Evolutionary conservation across 2,329 filamentous ascomycete genomes (phyloP), one percentile per base, ranked within the genome.

Genomic region (Xylaria sp.): DNA sequence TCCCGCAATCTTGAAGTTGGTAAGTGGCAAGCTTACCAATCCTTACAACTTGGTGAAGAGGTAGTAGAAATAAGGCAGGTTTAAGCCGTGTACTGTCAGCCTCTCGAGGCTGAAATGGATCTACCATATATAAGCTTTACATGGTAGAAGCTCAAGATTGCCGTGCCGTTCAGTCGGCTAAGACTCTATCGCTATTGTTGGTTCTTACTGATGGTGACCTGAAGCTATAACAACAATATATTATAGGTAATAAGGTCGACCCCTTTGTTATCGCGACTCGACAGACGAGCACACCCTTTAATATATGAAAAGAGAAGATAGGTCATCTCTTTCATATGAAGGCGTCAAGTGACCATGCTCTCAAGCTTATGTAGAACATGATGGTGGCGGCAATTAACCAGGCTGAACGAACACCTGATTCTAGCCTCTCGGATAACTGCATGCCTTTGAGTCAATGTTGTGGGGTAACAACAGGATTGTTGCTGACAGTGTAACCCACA

Each of bases 271-370:
- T 50, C 47, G 47, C 57, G 42, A 39, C 33, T 60, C 22, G 29
- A 50, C 33, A 27, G 27, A 42, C 31, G n/a, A 36, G 42, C 58
- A 33, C 49, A 29, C 39, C 38, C 38, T 63, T 57, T 63, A 56
- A 57, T 66, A 66, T 63, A 56, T 49, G 5, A 17, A 47, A 33
- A 27, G n/a, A 15, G 27, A 59, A 38, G 54, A 56, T 55, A n/a
- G 44, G 49, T 27, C 63, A 51, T 63, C 9, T 29, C 49, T 61
- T 56, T 11, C 63, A 66, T 53, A 55, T 66, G 59, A 66, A 60
- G 58, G 45, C 17, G 55, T 66, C 66, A 66, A 68, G 31, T 63
- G 63, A 68, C 62, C 53, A 42, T 62, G 29, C 25, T 38, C 31
- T 27, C n/a, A n/a, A 44, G 45, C 33, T 61, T 25, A 27, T 17